Evolutionary conservation across 2,329 filamentous ascomycete species (phyloP).

Genomic region (Penicillium sp.): DNA sequence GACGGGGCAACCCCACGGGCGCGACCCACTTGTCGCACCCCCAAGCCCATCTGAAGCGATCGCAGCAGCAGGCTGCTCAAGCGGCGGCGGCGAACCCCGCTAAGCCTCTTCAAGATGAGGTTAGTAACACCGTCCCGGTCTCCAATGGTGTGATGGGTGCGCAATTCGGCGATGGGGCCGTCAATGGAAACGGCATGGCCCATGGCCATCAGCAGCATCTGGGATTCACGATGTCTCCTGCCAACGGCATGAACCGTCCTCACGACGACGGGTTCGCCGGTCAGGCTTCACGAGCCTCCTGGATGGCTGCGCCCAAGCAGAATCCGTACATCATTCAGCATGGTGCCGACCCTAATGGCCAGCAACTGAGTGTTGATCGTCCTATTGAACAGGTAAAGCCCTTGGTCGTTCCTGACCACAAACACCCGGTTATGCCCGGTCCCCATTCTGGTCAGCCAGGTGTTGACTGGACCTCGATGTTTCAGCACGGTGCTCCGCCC

Average conservation of each 20-base stretch:
- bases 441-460: conserved; percentile 63
- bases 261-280: conserved; percentile 41
- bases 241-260: conserved; percentile 47
- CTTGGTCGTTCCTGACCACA: conserved; percentile 44
- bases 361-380: conserved; percentile 51
- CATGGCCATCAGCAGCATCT: conserved; percentile 46
- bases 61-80: conserved; percentile 40
- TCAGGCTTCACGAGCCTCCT: conserved; percentile 44
- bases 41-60: conserved; percentile 83
- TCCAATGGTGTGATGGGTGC: conserved; percentile 48
- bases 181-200: conserved; percentile 48
- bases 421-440: conserved; percentile 61
- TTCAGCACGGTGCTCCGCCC: conserved; percentile 72
- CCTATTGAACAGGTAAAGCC: conserved; percentile 49
- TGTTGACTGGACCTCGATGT: conserved; percentile 79
- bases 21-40: conserved; percentile 93
- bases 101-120: conserved; percentile 50
- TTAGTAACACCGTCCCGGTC: conserved; percentile 49
- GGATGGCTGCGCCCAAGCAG: conserved; percentile 51
- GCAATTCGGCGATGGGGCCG: conserved; percentile 47
- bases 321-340: conserved; percentile 49
- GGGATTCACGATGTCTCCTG: conserved; percentile 48
- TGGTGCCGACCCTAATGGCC: conserved; percentile 45
- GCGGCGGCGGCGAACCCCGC: conserved; percentile 46
- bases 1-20: conserved; percentile 92